Evolutionary conservation across 2,329 filamentous ascomycete species (phyloP), one percentile per base, ranked within the genome.

Genomic region (Immersiporthe knoxdaviesiana): DNA sequence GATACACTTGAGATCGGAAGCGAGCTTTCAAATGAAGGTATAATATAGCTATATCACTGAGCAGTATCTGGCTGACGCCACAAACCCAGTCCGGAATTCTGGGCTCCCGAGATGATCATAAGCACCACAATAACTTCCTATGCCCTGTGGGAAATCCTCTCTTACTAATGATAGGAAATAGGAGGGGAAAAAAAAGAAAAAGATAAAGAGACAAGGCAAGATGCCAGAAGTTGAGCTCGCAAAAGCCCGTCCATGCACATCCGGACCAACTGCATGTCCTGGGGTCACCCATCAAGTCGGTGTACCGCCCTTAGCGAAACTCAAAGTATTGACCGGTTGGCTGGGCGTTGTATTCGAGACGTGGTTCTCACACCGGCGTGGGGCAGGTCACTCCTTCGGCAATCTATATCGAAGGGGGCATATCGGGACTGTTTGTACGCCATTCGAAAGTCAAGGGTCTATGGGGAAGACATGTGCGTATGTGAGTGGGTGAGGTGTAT

Each of bases 331-430:
- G 24, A 54, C 50, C 50, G 50, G 50, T 54, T 54, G 50, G 4
- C 2, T 24, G 24, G 24, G 27, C n/a, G 50, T 54, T 27, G 50
- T 24, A 54, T 24, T 30, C 16, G n/a, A 27, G 50, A 54, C 50
- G 50, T 54, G 50, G 11, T 54, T 54, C 50, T 54, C 24, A 27
- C 50, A 54, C 50, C 50, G 50, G 50, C 50, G 50, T 54, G 50
- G 50, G 24, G 50, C 24, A 24, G 24, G 24, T 24, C 50, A 54
- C 24, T 54, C 50, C 50, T 54, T 54, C 50, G 50, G n/a, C 50
- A 54, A 54, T 54, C 50, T 54, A 11, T 54, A 54, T 54, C 50
- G 50, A 16, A 30, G 24, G 24, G 50, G 12, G 50, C 3, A 27
- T 2, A 54, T 54, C 14, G 11, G 16, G 41, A 44, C n/a, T 35